These are phyloP conservation scores for Voacanga thouarsii DNA, from an alignment of 257 asterid genomes.

Conservation along the genomic window DNA sequence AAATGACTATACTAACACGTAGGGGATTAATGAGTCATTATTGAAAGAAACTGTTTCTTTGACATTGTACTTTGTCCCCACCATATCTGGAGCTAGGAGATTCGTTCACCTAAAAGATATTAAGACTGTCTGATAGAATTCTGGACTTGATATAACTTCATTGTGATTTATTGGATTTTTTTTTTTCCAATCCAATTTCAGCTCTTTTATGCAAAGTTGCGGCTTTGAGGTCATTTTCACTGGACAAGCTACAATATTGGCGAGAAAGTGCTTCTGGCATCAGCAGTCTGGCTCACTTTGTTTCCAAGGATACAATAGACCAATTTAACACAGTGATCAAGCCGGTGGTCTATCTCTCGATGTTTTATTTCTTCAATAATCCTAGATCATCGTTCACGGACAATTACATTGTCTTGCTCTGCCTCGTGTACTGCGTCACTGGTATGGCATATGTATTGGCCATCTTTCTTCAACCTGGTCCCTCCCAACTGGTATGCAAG, in stretches of 20 bases:
- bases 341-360: slow-evolving; percentile 88
- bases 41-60: background rate
- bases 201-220: slow-evolving; percentile 93
- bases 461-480: slow-evolving; percentile 87
- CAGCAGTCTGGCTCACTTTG: slow-evolving; percentile 87
- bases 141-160: background rate
- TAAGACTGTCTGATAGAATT: background rate
- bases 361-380: slow-evolving; percentile 91
- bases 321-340: slow-evolving; percentile 73
- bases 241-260: slow-evolving; percentile 85
- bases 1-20: background rate
- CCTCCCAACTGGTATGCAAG: slow-evolving; percentile 81
- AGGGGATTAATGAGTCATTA: background rate
- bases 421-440: slow-evolving; percentile 91
- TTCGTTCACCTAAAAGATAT: background rate
- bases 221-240: slow-evolving; percentile 83
- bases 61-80: background rate
- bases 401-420: slow-evolving; percentile 73
- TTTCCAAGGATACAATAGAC: slow-evolving; percentile 85
- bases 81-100: background rate
- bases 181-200: slow-evolving; percentile 34
- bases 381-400: slow-evolving; percentile 72
- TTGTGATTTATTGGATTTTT: background rate
- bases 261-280: slow-evolving; percentile 94
- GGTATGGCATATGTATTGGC: slow-evolving; percentile 83